Conservation (phyloP, 139 green algal genomes). For the Micromonas pusilla region DNA sequence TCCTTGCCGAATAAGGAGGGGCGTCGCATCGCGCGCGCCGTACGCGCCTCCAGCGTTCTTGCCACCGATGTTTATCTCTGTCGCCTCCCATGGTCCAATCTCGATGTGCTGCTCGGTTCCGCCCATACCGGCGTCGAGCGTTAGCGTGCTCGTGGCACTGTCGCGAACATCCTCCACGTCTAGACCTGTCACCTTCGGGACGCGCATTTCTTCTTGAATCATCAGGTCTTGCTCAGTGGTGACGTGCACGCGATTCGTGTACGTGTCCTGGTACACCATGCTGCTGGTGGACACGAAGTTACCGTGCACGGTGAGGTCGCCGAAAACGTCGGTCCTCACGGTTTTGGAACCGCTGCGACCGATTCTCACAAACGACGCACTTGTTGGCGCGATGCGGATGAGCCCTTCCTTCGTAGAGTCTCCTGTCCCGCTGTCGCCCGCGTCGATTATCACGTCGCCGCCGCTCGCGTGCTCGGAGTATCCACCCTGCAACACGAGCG, state of each 20-base stretch:
- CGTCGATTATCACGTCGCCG: conserved; percentile 16
- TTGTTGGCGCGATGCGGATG: conserved; percentile 10
- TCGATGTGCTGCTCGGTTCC: not conserved
- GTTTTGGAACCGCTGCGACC: not conserved
- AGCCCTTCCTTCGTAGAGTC: not conserved
- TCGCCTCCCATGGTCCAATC: not conserved
- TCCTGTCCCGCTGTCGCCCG: conserved; percentile 8
- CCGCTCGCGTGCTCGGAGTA: not conserved
- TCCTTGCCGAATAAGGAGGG: not conserved
- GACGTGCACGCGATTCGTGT: not conserved
- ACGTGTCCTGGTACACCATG: conserved; percentile 10
- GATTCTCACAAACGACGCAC: not conserved
- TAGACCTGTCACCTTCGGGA: conserved; percentile 16
- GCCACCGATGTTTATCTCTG: not conserved
- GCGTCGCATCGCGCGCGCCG: not conserved
- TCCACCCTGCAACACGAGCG: not conserved
- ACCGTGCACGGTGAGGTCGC: conserved; percentile 20
- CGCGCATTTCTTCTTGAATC: conserved; percentile 8
- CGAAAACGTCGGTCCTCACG: conserved; percentile 14
- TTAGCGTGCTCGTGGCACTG: not conserved
- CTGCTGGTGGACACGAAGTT: conserved; percentile 1
- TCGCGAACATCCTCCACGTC: conserved; percentile 1
- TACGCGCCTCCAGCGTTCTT: not conserved
- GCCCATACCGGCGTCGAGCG: not conserved
- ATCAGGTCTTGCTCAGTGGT: not conserved